Evolutionary conservation across 768 basidiomycete genomes (phyloP).

Genomic region (Auriculariales sp.): DNA sequence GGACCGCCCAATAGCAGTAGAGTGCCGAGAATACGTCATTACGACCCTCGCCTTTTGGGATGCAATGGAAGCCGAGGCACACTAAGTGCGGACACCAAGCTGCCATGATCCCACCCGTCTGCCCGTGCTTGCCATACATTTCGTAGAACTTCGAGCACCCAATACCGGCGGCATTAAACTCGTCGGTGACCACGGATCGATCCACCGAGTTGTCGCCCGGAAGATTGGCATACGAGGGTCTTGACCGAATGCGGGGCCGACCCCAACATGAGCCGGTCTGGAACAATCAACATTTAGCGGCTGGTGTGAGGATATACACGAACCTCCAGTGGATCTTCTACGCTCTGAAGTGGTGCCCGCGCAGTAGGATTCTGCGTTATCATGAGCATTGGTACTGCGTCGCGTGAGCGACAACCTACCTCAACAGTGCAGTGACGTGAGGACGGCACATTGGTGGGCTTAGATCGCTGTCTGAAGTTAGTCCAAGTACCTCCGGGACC

Average conservation of each 20-base stretch:
- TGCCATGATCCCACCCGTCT: not conserved
- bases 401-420: no score
- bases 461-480: no score
- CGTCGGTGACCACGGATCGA: not conserved
- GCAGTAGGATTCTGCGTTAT: no score
- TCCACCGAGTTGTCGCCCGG: not conserved
- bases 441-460: no score
- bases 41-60: constrained; percentile 20
- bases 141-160: not conserved
- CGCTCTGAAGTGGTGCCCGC: not conserved
- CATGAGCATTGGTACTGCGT: no score
- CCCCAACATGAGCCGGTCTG: not conserved
- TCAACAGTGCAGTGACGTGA: no score
- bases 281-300: not conserved
- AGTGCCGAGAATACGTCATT: constrained; percentile 27
- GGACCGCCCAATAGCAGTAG: constrained; percentile 17
- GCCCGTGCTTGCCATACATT: not conserved
- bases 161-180: not conserved
- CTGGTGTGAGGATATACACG: not conserved
- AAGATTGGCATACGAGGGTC: not conserved
- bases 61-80: constrained; percentile 7
- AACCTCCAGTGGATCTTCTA: not conserved
- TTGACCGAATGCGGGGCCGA: not conserved
- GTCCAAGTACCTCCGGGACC: no score
- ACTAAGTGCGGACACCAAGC: not conserved